Evolutionary conservation across 2,329 filamentous ascomycete genomes (phyloP), one percentile per base, ranked within the genome.

Genomic region (Macrophomina tecta): DNA sequence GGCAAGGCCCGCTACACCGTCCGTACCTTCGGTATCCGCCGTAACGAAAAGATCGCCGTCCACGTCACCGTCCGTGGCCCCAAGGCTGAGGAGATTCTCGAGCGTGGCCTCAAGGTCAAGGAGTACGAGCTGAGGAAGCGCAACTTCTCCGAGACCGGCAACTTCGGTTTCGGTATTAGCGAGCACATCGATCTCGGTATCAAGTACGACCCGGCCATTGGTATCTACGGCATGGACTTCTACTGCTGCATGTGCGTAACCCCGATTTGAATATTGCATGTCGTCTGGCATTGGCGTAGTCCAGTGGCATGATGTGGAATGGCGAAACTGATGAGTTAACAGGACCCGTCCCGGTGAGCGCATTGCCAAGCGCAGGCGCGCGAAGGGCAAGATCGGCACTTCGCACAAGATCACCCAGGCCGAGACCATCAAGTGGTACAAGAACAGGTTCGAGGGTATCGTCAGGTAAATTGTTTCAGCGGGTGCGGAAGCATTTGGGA

Each of bases 31-130:
- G 95, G 95, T 91, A 99, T 99, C 90, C 94, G 95, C 84, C 94
- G 95, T 93, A 99, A 99, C 91, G 95, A 99, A 85, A 98, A 97
- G 92, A 99, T 99, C 81, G 87, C 95, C 75, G 95, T 99, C 76
- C 95, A 99, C 88, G 95, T 99, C 82, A 99, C 95, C 81, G 94
- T 99, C 86, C 95, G 95, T 83, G 95, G 95, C 81, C 94, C 95
- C 85, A 97, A 92, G 91, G 95, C 95, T 72, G 95, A 99, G 90
- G 95, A 99, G 87, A 99, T 99, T 80, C 91, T 99, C 81, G 95
- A 99, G 92, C 94, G 95, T 89, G 95, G 95, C 83, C 91, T 99
- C 83, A 99, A 99, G 91, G 95, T 99, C 90, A 99, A 99, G 93
- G 95, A 99, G 87, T 99, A 99, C 88, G 95, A 99, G 86, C 89